Evolutionary conservation across 2,329 filamentous ascomycete species (phyloP).

Genomic region (Xylaria hypoxylon): DNA sequence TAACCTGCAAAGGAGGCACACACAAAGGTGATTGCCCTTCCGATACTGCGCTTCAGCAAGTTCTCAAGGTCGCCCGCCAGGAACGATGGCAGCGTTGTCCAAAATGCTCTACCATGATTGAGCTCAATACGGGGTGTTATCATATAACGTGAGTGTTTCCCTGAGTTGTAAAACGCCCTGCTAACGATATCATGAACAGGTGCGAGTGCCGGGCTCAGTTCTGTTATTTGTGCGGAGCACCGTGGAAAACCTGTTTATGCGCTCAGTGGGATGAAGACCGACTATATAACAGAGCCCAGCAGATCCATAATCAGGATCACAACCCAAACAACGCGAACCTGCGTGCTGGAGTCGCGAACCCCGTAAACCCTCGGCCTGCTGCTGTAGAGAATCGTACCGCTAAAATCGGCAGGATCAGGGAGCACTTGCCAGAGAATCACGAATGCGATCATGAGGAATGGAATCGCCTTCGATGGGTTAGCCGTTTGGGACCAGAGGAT

Average conservation of each 20-base stretch:
- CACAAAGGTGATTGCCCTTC: slow-evolving; percentile 63
- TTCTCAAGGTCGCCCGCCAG: slow-evolving; percentile 55
- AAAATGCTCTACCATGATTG: slow-evolving; percentile 60
- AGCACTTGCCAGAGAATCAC: slow-evolving; percentile 34
- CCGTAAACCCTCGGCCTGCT: not conserved
- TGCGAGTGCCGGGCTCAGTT: slow-evolving; percentile 41
- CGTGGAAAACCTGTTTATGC: slow-evolving; percentile 52
- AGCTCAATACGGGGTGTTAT: slow-evolving; percentile 63
- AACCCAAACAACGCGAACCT: not conserved
- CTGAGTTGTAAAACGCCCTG: slow-evolving; percentile 17
- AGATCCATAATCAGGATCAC: slow-evolving; percentile 21
- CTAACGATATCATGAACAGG: slow-evolving; percentile 26
- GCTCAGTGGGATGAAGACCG: slow-evolving; percentile 49
- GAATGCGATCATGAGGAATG: slow-evolving; percentile 39
- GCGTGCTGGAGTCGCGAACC: not conserved
- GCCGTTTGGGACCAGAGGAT: slow-evolving; percentile 20
- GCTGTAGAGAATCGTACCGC: not conserved
- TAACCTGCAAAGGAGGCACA: slow-evolving; percentile 59
- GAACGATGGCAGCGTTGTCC: slow-evolving; percentile 65
- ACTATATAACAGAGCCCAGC: slow-evolving; percentile 26
- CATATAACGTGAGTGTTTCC: slow-evolving; percentile 65
- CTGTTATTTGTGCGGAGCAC: slow-evolving; percentile 39
- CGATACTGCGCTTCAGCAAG: slow-evolving; percentile 55
- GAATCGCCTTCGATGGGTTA: slow-evolving; percentile 49
- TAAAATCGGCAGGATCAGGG: slow-evolving; percentile 27